Evolutionary conservation across 129 eudicot species (phyloP).

Genomic region (Artemisia tridentata): DNA sequence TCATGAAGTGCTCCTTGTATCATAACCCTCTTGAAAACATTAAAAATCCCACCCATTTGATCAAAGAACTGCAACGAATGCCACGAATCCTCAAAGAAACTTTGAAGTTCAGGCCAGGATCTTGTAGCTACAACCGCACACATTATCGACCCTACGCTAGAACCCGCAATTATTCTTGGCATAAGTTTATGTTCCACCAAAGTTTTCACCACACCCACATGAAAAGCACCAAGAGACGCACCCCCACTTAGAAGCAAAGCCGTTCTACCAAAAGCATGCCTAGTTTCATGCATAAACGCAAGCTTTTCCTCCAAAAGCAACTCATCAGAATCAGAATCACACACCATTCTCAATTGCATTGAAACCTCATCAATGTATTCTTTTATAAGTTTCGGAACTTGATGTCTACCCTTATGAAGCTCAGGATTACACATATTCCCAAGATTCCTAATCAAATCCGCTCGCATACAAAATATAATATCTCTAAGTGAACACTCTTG

Average conservation of each 20-base stretch:
- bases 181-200: constrained; percentile 86
- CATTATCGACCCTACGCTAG: constrained; percentile 96
- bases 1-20: constrained; percentile 88
- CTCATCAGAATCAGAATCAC: constrained; percentile 93
- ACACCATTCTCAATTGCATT: constrained; percentile 80
- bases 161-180: constrained; percentile 93
- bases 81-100: constrained; percentile 93
- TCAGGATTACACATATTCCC: constrained; percentile 98
- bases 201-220: constrained; percentile 94
- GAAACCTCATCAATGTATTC: constrained; percentile 94
- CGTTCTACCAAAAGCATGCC: constrained; percentile 96
- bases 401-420: constrained; percentile 93
- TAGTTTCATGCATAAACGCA: constrained; percentile 95
- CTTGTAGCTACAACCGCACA: constrained; percentile 74
- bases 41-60: constrained; percentile 83
- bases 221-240: constrained; percentile 98
- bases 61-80: constrained; percentile 83
- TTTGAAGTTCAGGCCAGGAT: constrained; percentile 98
- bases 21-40: constrained; percentile 75
- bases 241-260: constrained; percentile 97
- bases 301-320: constrained; percentile 88
- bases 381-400: constrained; percentile 78
- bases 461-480: constrained; percentile 89
- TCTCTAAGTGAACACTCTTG: constrained; percentile 88
- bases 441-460: constrained; percentile 83